Evolutionary conservation across 345 rosid genomes (phyloP).

Genomic region (Stellera chamaejasme): DNA sequence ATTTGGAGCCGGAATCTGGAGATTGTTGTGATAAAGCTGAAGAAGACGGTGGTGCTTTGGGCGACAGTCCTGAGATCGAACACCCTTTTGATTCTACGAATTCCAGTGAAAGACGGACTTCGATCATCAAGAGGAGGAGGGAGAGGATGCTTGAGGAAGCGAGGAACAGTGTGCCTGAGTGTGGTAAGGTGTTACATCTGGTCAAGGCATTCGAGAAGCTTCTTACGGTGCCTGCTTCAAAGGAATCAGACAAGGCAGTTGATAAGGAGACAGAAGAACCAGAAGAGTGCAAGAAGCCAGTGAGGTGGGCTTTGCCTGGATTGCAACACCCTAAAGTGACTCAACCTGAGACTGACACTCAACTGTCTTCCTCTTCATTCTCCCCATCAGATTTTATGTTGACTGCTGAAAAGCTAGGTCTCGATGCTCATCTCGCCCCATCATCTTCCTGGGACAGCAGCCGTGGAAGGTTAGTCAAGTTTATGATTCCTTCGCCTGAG

Average conservation of each 20-base stretch:
- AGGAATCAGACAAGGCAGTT: conserved; percentile 25
- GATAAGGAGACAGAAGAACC: conserved; percentile 18
- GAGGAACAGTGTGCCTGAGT: conserved; percentile 52
- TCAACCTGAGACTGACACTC: conserved; percentile 12
- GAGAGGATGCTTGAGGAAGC: conserved; percentile 58
- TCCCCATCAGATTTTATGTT: conserved; percentile 37
- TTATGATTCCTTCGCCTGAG: conserved; percentile 5
- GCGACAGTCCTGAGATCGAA: conserved; percentile 12
- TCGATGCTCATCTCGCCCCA: conserved; percentile 36
- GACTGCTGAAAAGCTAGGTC: conserved; percentile 52
- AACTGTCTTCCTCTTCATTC: conserved; percentile 26
- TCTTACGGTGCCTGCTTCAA: conserved; percentile 27
- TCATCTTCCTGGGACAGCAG: conserved; percentile 59
- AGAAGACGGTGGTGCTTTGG: conserved; percentile 21
- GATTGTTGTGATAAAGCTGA: conserved; percentile 11
- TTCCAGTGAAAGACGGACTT: conserved; percentile 18
- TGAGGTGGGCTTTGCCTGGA: conserved; percentile 81
- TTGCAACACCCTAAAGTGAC: conserved; percentile 34
- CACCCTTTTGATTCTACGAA: conserved; percentile 17
- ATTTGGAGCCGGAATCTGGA: conserved; percentile 12
- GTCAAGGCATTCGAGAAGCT: conserved; percentile 80
- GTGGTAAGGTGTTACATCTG: conserved; percentile 71
- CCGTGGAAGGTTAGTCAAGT: conserved; percentile 38
- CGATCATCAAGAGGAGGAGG: conserved; percentile 73
- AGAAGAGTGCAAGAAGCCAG: conserved; percentile 28